phyloP scores from a whole-genome alignment of 2,329 filamentous ascomycete genomes.

The Talaromyces sp. region DNA sequence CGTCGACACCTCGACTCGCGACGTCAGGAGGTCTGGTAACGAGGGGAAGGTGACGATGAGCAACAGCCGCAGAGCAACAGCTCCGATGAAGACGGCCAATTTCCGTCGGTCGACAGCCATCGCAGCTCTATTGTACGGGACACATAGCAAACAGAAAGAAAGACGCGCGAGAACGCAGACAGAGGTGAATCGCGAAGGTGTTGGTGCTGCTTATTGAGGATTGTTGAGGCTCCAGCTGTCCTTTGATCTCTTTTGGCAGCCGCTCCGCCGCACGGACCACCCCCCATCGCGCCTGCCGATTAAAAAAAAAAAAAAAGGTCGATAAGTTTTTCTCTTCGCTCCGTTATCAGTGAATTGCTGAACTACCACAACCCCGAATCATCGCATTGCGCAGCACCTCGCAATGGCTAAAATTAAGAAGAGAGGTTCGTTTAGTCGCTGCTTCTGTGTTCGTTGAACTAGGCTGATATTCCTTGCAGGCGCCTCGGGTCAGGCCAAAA shows the following conservation, averaged over 20 bases:
- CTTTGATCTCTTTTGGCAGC: too few species aligned
- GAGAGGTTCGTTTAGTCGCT: conserved; percentile 55
- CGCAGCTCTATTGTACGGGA: conserved; percentile 4
- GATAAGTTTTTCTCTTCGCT: conserved; percentile 28
- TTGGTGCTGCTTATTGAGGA: neutral
- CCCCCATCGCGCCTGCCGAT: conserved; percentile 18
- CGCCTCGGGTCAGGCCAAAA: conserved; percentile 86
- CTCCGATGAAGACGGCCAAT: conserved; percentile 65
- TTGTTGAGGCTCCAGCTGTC: conserved; percentile 8
- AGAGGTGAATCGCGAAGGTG: neutral
- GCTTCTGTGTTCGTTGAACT: neutral
- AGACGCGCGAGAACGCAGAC: neutral
- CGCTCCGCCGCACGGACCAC: conserved; percentile 25
- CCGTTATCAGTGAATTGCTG: conserved; percentile 28
- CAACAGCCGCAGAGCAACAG: conserved; percentile 70
- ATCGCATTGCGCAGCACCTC: conserved; percentile 17
- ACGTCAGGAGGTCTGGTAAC: conserved; percentile 77
- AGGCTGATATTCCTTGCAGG: conserved; percentile 40
- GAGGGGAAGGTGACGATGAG: conserved; percentile 76
- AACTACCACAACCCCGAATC: conserved; percentile 21
- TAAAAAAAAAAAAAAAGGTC: conserved; percentile 15
- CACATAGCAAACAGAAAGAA: neutral
- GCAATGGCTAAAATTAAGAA: conserved; percentile 76
- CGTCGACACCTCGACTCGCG: conserved; percentile 92
- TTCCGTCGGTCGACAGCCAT: conserved; percentile 56